These are phyloP conservation scores for Grifola frondosa DNA, from an alignment of 1,284 basidiomycete species.

Conservation along the genomic window DNA sequence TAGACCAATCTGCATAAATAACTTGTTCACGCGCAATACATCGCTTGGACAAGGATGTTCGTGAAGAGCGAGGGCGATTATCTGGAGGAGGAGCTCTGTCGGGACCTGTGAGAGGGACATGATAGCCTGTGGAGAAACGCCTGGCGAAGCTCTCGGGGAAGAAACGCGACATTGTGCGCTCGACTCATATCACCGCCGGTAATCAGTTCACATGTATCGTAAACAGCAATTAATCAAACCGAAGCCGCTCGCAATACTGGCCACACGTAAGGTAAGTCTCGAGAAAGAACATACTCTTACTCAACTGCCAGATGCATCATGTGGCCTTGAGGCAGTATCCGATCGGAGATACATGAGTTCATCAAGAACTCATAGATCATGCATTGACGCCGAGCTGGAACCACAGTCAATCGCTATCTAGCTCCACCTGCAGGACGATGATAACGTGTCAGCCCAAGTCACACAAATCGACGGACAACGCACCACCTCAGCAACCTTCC, in stretches of 20 bases:
- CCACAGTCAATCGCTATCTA: slow-evolving; percentile 24
- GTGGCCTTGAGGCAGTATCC: no score
- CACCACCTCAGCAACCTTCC: slow-evolving; percentile 29
- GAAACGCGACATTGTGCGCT: not conserved
- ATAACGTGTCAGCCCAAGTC: not conserved
- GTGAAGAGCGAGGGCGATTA: slow-evolving; percentile 26
- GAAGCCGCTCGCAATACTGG: no score
- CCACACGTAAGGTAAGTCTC: no score
- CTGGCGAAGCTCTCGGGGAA: no score
- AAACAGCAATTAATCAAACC: no score
- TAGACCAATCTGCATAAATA: slow-evolving; percentile 24
- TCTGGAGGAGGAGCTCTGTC: slow-evolving; percentile 24
- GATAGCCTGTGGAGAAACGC: no score
- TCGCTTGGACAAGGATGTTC: slow-evolving; percentile 20
- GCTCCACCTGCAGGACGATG: slow-evolving; percentile 17
- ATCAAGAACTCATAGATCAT: not conserved
- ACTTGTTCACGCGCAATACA: slow-evolving; percentile 28
- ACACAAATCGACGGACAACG: not conserved
- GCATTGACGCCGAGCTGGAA: no score
- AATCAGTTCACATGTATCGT: no score
- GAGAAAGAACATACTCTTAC: no score
- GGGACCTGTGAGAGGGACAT: slow-evolving; percentile 21
- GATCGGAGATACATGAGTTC: no score
- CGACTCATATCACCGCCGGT: no score
- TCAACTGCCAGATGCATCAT: no score